Conservation (phyloP, 352 stramenopile species). For the Blastocystis sp. region DNA sequence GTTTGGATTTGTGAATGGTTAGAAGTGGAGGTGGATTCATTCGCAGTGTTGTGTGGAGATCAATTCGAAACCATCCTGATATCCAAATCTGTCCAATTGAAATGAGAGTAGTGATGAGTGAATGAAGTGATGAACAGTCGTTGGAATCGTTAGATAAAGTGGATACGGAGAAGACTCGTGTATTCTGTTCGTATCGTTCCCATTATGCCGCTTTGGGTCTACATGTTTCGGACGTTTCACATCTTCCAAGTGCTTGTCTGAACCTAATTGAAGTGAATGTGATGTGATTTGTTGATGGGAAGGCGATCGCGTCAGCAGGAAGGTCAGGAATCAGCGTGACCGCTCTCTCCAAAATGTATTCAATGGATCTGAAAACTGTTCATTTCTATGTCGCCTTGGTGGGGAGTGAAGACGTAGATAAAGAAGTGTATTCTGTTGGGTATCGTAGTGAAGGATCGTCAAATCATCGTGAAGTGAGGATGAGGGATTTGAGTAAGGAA, state of each 20-base stretch:
- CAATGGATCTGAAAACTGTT: slow-evolving; percentile 27
- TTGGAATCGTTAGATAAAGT: background rate
- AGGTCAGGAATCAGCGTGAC: too few relatives aligned
- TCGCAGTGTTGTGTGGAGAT: background rate
- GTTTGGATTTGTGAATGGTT: background rate
- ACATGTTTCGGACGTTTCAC: background rate
- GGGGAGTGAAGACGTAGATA: background rate
- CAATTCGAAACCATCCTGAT: background rate
- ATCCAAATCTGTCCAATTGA: background rate
- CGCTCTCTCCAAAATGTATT: background rate
- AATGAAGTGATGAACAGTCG: too few relatives aligned
- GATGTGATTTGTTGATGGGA: background rate
- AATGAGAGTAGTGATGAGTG: too few relatives aligned
- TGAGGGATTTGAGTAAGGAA: background rate
- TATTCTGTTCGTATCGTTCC: background rate
- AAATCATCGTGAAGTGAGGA: background rate
- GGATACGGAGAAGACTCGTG: background rate
- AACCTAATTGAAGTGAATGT: background rate
- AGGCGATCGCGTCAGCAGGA: background rate
- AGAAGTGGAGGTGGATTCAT: background rate
- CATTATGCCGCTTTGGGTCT: slow-evolving; percentile 23
- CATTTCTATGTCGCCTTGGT: background rate
- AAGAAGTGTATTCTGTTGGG: background rate
- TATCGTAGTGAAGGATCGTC: slow-evolving; percentile 18
- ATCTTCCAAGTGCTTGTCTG: background rate